Conservation (phyloP, 179 eudicot species). For the Corrigiola litoralis region DNA sequence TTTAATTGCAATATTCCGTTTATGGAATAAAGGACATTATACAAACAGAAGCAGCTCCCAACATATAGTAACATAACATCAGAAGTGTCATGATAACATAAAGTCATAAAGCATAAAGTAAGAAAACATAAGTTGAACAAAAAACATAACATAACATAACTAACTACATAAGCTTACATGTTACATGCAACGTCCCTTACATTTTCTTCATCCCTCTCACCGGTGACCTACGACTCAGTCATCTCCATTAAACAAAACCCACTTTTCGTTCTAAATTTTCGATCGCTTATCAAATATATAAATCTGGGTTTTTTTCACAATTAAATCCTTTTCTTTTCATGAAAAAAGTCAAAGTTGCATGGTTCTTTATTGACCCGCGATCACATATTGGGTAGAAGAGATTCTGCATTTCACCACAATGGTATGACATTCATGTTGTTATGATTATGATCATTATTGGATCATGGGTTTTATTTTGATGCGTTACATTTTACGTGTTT, state of each 20-base stretch:
- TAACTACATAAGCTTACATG: not conserved
- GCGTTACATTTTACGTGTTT: too few relatives aligned
- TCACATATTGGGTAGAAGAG: not conserved
- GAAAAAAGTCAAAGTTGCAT: not conserved
- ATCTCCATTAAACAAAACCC: slow-evolving; percentile 1
- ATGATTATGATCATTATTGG: not conserved
- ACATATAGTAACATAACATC: too few relatives aligned
- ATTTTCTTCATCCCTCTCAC: slow-evolving; percentile 1
- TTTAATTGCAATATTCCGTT: too few relatives aligned
- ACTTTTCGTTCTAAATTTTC: too few relatives aligned
- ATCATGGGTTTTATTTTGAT: not conserved
- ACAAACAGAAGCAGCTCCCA: too few relatives aligned
- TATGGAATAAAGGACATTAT: too few relatives aligned
- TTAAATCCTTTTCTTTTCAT: not conserved
- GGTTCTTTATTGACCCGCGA: not conserved
- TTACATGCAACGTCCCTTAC: slow-evolving; percentile 9
- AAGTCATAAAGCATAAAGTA: too few relatives aligned
- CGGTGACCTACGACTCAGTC: slow-evolving; percentile 13
- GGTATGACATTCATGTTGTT: not conserved
- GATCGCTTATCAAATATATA: not conserved
- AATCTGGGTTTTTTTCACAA: slow-evolving; percentile 3
- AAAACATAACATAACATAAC: not conserved
- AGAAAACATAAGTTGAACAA: not conserved
- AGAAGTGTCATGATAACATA: too few relatives aligned
- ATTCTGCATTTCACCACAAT: not conserved